phyloP scores from a whole-genome alignment of 257 asterid genomes.

The Fraxinus anomala region DNA sequence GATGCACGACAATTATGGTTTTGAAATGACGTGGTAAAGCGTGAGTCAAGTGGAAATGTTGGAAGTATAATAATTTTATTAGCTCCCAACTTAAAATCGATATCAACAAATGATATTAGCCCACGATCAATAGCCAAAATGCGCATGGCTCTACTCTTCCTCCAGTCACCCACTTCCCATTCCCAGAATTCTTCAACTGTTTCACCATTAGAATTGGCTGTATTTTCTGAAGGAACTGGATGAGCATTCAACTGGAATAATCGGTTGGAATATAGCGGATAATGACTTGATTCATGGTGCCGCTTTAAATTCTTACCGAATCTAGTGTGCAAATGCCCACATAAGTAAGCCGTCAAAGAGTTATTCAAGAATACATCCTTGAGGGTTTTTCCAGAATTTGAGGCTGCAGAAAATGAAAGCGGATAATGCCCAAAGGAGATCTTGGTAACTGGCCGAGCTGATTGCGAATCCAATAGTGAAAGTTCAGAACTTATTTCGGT shows the following conservation, averaged over 20 bases:
- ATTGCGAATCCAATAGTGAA: conserved; percentile 61
- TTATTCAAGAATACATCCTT: conserved; percentile 51
- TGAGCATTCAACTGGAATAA: conserved; percentile 69
- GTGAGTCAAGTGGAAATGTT: conserved; percentile 83
- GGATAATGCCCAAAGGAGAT: conserved; percentile 91
- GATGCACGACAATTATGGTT: conserved; percentile 37
- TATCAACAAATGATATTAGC: conserved; percentile 67
- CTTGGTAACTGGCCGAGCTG: conserved; percentile 54
- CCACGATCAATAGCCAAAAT: conserved; percentile 84
- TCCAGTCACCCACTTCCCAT: conserved; percentile 98
- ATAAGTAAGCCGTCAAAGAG: conserved; percentile 68
- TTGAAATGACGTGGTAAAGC: conserved; percentile 49
- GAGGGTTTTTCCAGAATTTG: conserved; percentile 73
- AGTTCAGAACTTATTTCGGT: conserved; percentile 65
- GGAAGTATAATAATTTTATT: conserved; percentile 74
- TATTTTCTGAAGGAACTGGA: conserved; percentile 31
- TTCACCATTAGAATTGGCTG: conserved; percentile 34
- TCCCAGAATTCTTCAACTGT: conserved; percentile 76
- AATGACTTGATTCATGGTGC: conserved; percentile 52
- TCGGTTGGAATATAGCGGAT: conserved; percentile 31
- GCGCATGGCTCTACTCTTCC: conserved; percentile 77
- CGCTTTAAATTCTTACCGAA: conserved; percentile 85
- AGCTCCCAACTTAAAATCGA: conserved; percentile 58
- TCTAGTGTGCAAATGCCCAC: conserved; percentile 87
- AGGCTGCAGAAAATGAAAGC: conserved; percentile 79